Conservation (phyloP, 2,329 filamentous ascomycete genomes). For the Fusarium sacchari region DNA sequence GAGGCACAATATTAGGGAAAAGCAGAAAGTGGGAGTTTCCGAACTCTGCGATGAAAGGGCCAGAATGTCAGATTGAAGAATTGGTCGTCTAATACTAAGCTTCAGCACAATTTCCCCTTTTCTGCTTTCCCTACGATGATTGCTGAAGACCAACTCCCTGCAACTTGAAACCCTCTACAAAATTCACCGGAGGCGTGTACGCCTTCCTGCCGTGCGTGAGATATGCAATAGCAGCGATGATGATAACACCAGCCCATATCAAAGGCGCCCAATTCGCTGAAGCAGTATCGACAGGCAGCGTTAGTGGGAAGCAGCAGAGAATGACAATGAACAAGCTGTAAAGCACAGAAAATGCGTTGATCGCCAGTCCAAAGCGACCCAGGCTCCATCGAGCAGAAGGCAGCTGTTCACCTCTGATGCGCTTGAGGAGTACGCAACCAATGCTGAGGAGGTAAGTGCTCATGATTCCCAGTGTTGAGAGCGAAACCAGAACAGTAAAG, state of each 20-base stretch:
- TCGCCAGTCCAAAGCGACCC: slow-evolving; percentile 2
- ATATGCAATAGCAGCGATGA: slow-evolving; percentile 13
- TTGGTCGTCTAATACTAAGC: background rate
- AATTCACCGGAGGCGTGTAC: slow-evolving; percentile 22
- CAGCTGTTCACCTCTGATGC: slow-evolving; percentile 13
- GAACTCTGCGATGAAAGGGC: background rate
- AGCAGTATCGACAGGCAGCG: slow-evolving; percentile 6
- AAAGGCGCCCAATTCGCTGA: slow-evolving; percentile 25
- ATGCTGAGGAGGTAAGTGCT: slow-evolving; percentile 25
- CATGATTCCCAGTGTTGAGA: slow-evolving; percentile 26
- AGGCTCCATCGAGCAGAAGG: slow-evolving; percentile 22
- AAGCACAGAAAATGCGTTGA: slow-evolving; percentile 21
- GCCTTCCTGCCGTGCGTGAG: background rate
- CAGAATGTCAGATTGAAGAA: background rate
- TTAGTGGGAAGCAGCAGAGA: slow-evolving; percentile 23
- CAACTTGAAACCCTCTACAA: slow-evolving; percentile 17
- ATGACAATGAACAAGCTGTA: slow-evolving; percentile 29
- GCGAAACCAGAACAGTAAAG: slow-evolving; percentile 12
- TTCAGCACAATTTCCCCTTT: background rate
- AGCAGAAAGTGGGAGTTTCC: background rate
- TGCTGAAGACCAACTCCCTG: slow-evolving; percentile 12
- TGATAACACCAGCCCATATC: slow-evolving; percentile 22
- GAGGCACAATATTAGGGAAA: background rate
- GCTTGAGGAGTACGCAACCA: slow-evolving; percentile 23
- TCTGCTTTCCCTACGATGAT: background rate